A percentile compares a stretch with the other conserved stretches of the same genome.
Conservation (phyloP, 768 basidiomycete genomes). For the Boletus fagicola region DNA sequence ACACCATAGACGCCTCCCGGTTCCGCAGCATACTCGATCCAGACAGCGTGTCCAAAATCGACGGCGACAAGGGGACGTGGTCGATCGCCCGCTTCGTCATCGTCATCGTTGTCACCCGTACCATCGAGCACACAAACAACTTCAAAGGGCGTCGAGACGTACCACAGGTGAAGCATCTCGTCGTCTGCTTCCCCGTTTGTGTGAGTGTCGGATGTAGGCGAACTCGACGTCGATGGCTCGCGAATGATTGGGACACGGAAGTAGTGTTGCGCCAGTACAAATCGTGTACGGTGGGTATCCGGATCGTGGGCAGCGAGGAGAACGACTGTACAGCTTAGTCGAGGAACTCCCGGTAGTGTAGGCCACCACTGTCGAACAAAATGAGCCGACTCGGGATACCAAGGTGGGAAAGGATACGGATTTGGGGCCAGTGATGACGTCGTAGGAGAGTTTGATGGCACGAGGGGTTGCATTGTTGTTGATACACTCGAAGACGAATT, state of each 20-base stretch:
- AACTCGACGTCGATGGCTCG: slow-evolving; percentile 16
- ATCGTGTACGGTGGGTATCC: slow-evolving; percentile 56
- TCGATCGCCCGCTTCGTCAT: slow-evolving; percentile 40
- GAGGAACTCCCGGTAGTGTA: slow-evolving; percentile 56
- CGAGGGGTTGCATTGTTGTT: not conserved
- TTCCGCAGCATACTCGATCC: slow-evolving; percentile 60
- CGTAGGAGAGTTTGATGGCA: not conserved
- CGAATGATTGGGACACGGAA: slow-evolving; percentile 61
- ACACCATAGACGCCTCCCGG: slow-evolving; percentile 29
- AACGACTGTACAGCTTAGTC: slow-evolving; percentile 70
- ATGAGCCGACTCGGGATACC: slow-evolving; percentile 73
- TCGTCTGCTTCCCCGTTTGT: slow-evolving; percentile 38
- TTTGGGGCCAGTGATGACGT: slow-evolving; percentile 37
- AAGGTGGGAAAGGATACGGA: slow-evolving; percentile 64
- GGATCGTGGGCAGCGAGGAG: slow-evolving; percentile 62
- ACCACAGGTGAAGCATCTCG: slow-evolving; percentile 67
- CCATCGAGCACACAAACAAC: slow-evolving; percentile 62
- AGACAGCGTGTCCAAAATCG: slow-evolving; percentile 85
- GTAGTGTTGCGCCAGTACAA: slow-evolving; percentile 73
- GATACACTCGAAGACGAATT: slow-evolving; percentile 9
- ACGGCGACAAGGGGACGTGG: slow-evolving; percentile 75
- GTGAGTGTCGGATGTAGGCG: not conserved
- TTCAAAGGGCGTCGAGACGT: slow-evolving; percentile 68
- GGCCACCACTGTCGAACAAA: slow-evolving; percentile 86
- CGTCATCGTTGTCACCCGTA: slow-evolving; percentile 30